Conservation (phyloP, 331 rosid species). For the Acacia concinna region DNA sequence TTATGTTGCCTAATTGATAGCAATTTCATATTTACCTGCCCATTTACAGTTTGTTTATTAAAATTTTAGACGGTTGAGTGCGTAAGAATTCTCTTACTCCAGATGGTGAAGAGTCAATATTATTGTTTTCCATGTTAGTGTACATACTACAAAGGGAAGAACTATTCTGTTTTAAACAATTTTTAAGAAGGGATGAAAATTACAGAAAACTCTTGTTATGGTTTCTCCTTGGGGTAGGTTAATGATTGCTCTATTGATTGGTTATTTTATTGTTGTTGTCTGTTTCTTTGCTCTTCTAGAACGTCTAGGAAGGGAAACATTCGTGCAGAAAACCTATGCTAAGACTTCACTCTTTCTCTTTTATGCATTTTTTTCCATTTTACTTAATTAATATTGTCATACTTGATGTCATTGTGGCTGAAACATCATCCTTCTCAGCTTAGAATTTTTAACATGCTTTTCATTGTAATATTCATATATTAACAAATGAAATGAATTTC, state of each 20-base stretch:
- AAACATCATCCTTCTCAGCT: not conserved
- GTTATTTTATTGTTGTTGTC: not conserved
- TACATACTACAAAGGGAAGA: not conserved
- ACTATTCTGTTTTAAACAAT: not conserved
- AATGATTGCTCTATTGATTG: not conserved
- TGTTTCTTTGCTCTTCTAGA: slow-evolving; percentile 1
- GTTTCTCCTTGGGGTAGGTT: not conserved
- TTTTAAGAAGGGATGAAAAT: not conserved
- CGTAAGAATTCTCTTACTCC: not conserved
- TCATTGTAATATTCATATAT: not conserved
- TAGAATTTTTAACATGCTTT: not conserved
- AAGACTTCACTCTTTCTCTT: not conserved
- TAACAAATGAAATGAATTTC: not conserved
- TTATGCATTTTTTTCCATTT: not conserved
- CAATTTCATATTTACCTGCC: not conserved
- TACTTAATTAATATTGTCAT: not conserved
- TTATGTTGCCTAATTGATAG: not conserved
- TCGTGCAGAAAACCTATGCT: slow-evolving; percentile 5
- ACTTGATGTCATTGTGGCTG: not conserved
- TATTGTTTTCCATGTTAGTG: not conserved
- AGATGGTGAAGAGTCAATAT: not conserved
- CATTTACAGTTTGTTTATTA: not conserved
- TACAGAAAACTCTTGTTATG: slow-evolving; percentile 2
- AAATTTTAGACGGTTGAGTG: not conserved
- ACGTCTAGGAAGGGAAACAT: not conserved